Conservation (phyloP, 176 grass and related monocot species). For the Lolium perenne region DNA sequence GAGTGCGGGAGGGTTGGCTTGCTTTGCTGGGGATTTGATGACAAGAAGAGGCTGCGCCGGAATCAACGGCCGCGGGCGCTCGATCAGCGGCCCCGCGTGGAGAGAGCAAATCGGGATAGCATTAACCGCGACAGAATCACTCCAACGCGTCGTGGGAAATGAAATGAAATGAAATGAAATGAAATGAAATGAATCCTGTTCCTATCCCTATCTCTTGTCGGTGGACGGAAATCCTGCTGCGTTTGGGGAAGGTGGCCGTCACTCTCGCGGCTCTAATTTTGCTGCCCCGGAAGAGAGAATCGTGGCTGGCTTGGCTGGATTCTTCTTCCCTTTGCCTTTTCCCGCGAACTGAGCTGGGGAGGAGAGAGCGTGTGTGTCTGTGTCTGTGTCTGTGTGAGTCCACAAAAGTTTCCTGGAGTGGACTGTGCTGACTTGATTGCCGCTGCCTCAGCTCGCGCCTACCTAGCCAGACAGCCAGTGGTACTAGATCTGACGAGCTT, state of each 20-base stretch:
- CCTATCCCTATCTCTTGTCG: neutral
- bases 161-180: neutral
- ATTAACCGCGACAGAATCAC: neutral
- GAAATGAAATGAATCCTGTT: neutral
- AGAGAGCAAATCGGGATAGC: slow-evolving; percentile 18
- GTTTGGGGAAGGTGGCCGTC: slow-evolving; percentile 28
- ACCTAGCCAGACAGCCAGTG: neutral
- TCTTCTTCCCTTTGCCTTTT: slow-evolving; percentile 29
- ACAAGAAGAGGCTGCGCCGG: neutral
- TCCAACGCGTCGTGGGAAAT: neutral
- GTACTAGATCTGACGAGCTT: neutral
- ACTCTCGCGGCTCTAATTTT: slow-evolving; percentile 21
- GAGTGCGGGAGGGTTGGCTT: slow-evolving; percentile 17
- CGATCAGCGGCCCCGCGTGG: slow-evolving; percentile 7
- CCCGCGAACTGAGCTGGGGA: slow-evolving; percentile 36
- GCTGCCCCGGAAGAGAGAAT: neutral
- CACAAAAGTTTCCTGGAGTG: slow-evolving; percentile 17
- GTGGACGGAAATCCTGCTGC: neutral
- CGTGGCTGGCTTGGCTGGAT: neutral
- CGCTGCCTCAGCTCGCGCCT: neutral
- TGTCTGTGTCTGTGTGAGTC: no score
- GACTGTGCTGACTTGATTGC: slow-evolving; percentile 28
- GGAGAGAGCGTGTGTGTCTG: neutral
- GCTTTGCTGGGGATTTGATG: neutral
- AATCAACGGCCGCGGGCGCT: neutral